These are phyloP conservation scores for Hypomontagnella submonticulosa DNA, from an alignment of 495 filamentous ascomycete species.

Conservation along the genomic window DNA sequence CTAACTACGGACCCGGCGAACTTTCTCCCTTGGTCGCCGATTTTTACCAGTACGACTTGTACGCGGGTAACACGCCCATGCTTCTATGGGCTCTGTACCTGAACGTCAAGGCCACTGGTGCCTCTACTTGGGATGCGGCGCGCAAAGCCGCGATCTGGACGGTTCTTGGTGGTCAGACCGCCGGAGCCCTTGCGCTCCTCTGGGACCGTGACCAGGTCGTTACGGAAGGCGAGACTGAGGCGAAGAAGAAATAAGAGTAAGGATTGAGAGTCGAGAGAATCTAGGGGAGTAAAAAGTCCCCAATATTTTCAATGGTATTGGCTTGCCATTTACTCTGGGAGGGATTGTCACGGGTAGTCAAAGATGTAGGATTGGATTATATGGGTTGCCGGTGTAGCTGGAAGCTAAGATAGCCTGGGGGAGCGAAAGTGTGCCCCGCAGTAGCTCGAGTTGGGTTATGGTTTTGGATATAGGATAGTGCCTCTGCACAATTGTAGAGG, in stretches of 20 bases:
- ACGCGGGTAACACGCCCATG: conserved; percentile 62
- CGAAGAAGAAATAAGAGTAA: conserved; percentile 30
- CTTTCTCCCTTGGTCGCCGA: conserved; percentile 62
- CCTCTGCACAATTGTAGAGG: too few relatives aligned
- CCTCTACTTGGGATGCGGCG: conserved; percentile 50
- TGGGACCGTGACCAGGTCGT: conserved; percentile 40
- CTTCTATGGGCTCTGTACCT: conserved; percentile 67
- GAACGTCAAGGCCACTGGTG: conserved; percentile 50
- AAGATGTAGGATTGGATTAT: too few relatives aligned
- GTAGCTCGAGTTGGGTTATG: too few relatives aligned
- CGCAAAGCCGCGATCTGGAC: conserved; percentile 55
- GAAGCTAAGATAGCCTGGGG: too few relatives aligned
- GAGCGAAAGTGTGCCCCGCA: too few relatives aligned
- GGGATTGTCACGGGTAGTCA: too few relatives aligned
- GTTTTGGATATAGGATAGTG: too few relatives aligned
- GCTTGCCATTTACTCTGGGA: too few relatives aligned
- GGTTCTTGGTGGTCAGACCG: conserved; percentile 61
- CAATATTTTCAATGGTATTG: too few relatives aligned
- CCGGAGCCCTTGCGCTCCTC: conserved; percentile 59
- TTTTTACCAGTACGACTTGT: conserved; percentile 69
- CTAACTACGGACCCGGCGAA: conserved; percentile 49
- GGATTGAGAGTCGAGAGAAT: not conserved
- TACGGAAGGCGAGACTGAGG: conserved; percentile 27
- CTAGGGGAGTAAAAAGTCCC: too few relatives aligned
- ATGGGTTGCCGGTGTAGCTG: too few relatives aligned